Evolutionary conservation across 768 basidiomycete genomes (phyloP).

Genomic region (Agrocybe pediades): DNA sequence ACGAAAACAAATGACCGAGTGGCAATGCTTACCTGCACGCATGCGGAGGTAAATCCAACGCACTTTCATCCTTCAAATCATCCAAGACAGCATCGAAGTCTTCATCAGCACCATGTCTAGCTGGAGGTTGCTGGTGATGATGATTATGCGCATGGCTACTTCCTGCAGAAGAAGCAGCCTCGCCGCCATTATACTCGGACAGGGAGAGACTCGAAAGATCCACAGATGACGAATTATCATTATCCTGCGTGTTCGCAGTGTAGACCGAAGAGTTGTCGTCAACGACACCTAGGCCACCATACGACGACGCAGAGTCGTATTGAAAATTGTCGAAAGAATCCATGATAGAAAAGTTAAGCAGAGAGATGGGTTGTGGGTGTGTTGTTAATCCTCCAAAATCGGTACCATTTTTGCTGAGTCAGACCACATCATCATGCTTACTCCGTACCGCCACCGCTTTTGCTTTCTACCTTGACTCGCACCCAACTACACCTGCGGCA

Average conservation of each 20-base stretch:
- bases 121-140: constrained; percentile 31
- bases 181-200: constrained; percentile 59
- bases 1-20: constrained; percentile 12
- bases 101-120: constrained; percentile 56
- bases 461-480: no score
- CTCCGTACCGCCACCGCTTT: neutral
- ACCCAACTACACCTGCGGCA: no score
- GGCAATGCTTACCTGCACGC: constrained; percentile 80
- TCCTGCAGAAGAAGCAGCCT: constrained; percentile 26
- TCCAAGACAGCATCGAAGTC: constrained; percentile 91
- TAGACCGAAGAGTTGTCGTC: constrained; percentile 85
- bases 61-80: constrained; percentile 81
- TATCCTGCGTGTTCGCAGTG: constrained; percentile 65
- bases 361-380: neutral
- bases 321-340: constrained; percentile 87
- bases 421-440: neutral
- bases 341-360: constrained; percentile 42
- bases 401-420: constrained; percentile 15
- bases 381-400: constrained; percentile 9
- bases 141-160: constrained; percentile 39
- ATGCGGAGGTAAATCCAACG: constrained; percentile 84
- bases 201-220: constrained; percentile 72
- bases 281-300: constrained; percentile 71
- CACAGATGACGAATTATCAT: constrained; percentile 50
- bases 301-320: constrained; percentile 81